These are phyloP conservation scores for Blumeria graminis DNA, from an alignment of 2,329 filamentous ascomycete species.

Conservation along the genomic window DNA sequence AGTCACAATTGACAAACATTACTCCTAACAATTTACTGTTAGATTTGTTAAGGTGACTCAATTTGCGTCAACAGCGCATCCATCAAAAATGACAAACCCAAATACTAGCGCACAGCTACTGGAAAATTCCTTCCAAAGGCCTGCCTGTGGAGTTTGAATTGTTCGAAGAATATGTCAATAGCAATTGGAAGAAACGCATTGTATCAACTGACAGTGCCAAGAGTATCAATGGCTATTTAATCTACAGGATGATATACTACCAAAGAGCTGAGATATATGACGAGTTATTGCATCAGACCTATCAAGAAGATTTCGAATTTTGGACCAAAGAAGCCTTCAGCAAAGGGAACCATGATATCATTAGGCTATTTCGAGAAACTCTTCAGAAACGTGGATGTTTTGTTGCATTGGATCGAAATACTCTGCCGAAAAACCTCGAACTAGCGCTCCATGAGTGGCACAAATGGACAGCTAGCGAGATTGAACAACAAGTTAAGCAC, in stretches of 20 bases:
- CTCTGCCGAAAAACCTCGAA: background rate
- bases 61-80: background rate
- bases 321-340: background rate
- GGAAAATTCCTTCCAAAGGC: background rate
- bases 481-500: background rate
- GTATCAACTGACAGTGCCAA: no score
- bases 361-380: background rate
- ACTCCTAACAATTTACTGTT: no score
- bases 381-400: background rate
- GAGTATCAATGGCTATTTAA: no score
- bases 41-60: background rate
- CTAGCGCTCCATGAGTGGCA: background rate
- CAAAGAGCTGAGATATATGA: no score
- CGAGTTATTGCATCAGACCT: background rate
- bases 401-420: background rate
- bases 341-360: background rate
- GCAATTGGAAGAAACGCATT: no score
- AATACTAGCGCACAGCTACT: background rate
- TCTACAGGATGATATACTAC: no score
- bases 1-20: no score
- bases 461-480: background rate
- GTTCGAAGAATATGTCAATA: no score
- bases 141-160: background rate
- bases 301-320: background rate
- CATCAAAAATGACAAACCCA: background rate